Percentiles rank a stretch among this genome's conserved stretches.
Conservation (phyloP, 441 rosid species). For the Biscutella laevigata region DNA sequence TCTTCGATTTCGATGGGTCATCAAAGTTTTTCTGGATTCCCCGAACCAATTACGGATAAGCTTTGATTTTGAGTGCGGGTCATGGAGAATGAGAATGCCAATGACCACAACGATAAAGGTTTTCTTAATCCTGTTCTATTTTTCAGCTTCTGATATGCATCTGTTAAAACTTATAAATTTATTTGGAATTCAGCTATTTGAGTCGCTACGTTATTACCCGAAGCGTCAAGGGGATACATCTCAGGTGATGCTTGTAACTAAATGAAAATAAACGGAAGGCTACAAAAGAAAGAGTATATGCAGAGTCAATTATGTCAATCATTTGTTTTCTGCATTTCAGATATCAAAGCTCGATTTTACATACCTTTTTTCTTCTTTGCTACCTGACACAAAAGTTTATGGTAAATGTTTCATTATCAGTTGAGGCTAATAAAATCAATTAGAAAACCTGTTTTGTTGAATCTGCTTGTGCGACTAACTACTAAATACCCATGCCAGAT, state of each 20-base stretch:
- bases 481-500: conserved; percentile 76
- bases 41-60: too few relatives aligned
- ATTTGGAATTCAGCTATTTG: conserved; percentile 66
- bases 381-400: conserved; percentile 13
- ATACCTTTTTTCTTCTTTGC: not conserved
- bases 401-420: conserved; percentile 41
- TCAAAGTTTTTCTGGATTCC: too few relatives aligned
- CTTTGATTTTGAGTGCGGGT: too few relatives aligned
- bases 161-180: not conserved
- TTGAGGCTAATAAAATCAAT: conserved; percentile 79
- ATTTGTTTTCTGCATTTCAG: not conserved
- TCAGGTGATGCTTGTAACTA: conserved; percentile 72
- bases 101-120: conserved; percentile 97
- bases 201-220: conserved; percentile 76
- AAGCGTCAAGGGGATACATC: conserved; percentile 68
- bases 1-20: too few relatives aligned
- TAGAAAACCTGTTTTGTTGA: conserved; percentile 76
- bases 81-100: conserved; percentile 79
- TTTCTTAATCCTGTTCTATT: not conserved
- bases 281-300: conserved; percentile 77
- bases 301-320: conserved; percentile 61
- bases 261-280: conserved; percentile 88
- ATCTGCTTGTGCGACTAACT: conserved; percentile 73
- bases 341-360: conserved; percentile 1
- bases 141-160: not conserved